Conservation (phyloP, 495 filamentous ascomycete genomes). For the Penicillium verhagenii region DNA sequence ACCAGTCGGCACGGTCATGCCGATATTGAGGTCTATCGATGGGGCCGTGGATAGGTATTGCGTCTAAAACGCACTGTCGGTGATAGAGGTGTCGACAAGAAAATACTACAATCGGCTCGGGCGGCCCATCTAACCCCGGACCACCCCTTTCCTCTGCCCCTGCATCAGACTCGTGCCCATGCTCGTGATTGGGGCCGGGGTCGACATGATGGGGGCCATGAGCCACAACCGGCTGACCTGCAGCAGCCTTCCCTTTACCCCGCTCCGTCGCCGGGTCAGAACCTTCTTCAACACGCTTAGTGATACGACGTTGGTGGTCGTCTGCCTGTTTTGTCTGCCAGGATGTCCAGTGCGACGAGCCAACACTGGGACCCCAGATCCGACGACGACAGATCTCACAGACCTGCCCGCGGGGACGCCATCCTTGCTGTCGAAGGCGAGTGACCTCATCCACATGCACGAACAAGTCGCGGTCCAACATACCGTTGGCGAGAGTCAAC, state of each 20-base stretch:
- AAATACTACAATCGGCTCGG: conserved; percentile 48
- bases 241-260: conserved; percentile 46
- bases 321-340: conserved; percentile 67
- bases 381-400: conserved; percentile 83
- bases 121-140: neutral
- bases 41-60: conserved; percentile 15
- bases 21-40: conserved; percentile 16
- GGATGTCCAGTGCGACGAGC: conserved; percentile 71
- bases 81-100: conserved; percentile 57
- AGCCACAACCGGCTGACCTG: conserved; percentile 18
- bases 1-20: conserved; percentile 27
- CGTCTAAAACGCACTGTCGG: conserved; percentile 44
- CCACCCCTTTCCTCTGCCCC: neutral
- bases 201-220: conserved; percentile 6
- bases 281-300: conserved; percentile 28
- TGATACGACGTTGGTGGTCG: conserved; percentile 35
- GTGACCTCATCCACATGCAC: conserved; percentile 75
- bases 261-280: conserved; percentile 29
- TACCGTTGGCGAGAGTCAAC: conserved; percentile 75
- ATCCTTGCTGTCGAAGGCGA: conserved; percentile 77
- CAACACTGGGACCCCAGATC: conserved; percentile 87
- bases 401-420: conserved; percentile 79
- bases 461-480: conserved; percentile 89
- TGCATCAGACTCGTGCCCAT: conserved; percentile 7
- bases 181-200: conserved; percentile 8